Base-by-base conservation (phyloP, 495 filamentous ascomycete species). In the Choiromyces venosus region DNA sequence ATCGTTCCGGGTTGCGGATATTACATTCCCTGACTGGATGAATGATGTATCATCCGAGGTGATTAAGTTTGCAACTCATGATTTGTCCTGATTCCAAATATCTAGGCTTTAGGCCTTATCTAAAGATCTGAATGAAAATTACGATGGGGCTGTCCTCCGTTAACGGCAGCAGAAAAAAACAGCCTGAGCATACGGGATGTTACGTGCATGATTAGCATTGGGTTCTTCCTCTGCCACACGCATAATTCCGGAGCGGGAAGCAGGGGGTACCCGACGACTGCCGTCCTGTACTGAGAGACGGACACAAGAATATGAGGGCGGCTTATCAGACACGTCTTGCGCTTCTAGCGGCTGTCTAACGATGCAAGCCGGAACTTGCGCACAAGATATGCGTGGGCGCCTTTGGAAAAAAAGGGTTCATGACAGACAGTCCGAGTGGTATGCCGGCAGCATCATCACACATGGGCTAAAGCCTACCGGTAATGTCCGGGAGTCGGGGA, bases 311-410 rank as follows among this genome's bases (percentile, higher is more conserved):
- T 29, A 61, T 33, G 9, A 10, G 25, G 52, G 52, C n/a, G 52
- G 52, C n/a, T 61, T 61, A 61, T 61, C 52, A 61, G 25, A 16
- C 25, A 61, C 52, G 52, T 61, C 52, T 61, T 61, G 52, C 52
- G 52, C 25, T 33, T 29, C 10, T 61, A 61, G 25, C 25, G 52
- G 52, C 9, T 61, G 25, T 61, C 52, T 33, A 61, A 29, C 3
- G 52, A 61, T 33, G 52, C 52, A 61, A 29, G 52, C 10, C 52
- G 33, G 33, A 56, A 29, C 46, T 25, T 25, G 9, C n/a, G n/a
- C 46, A 29, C 46, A 56, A 33, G 25, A 4, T 16, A 56, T 56
- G 46, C 33, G 3, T 33, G 52, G 25, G 52, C n/a, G 12, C 25
- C 52, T 33, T 29, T 6, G 12, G 8, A 9, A 52, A 52, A 8